Base-by-base conservation (phyloP, 2,329 filamentous ascomycete genomes). In the Erysiphe pulchra region DNA sequence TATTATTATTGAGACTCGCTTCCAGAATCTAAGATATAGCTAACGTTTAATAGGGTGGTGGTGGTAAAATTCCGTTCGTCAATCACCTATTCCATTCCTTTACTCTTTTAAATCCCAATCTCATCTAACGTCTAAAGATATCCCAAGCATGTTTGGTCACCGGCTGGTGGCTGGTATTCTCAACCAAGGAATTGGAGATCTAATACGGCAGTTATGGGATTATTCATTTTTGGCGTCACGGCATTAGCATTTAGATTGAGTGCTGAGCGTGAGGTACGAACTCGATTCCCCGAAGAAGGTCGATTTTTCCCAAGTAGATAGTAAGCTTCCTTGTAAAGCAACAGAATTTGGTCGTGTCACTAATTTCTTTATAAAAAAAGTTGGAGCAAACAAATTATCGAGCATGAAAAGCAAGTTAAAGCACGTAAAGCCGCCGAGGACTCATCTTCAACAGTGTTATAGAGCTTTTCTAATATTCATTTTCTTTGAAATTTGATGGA, bases 131-230 rank as follows among this genome's bases (percentile, higher is more conserved):
- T 42, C 31, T 37, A 24, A 57, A 92, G 84, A 60, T 93, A 93
- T 66, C 86, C 85, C 63, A 94, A 93, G 71, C 87, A 98, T 71
- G 84, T 98, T 71, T 98, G 90, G 90, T 95, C 90, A 59, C 90
- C 90, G 50, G 71, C 87, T 53, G 90, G 90, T 71, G 90, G 90
- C 65, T 98, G 90, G 90, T 98, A 98, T 65, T 68, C 79, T 46
- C 87, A 92, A 62, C 90, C 90, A 46, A 69, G 73, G 54, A 98
- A 98, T 71, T 98, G 90, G 90, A 90, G 80, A 62, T 66, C 68
- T 57, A 98, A 98, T 69, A 98, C 90, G 5, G 70, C 78, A 46
- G 68, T 90, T 53, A 75, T 85, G 59, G 72, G 73, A 49, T 70
- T 67, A 42, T 71, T 79, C 47, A 67, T 90, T 45, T 53, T 78